Evolutionary conservation across 2,329 filamentous ascomycete species (phyloP), one percentile per base, ranked within the genome.

Genomic region (Aspergillus tubingensis): DNA sequence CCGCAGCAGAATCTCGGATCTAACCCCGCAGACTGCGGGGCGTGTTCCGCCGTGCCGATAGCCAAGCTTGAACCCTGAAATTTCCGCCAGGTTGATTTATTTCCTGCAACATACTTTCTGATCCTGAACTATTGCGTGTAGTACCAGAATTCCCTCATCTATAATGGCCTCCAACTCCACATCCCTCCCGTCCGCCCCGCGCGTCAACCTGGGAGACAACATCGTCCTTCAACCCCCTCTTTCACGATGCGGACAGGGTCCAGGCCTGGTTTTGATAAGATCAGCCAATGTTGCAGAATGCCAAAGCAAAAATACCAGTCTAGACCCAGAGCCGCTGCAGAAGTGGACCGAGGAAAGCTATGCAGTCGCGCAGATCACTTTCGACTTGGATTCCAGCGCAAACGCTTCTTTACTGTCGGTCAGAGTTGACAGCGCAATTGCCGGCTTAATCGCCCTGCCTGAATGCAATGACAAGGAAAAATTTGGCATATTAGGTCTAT

Each of bases 331-430:
- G 8, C 84, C 85, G 0, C 67, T 85, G 13, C 70, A 84, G 62
- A 91, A 91, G 73, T 91, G 88, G 88, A 88, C 87, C 0, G 88
- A 91, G 69, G 88, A 91, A 70, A 86, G 88, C 0, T 90, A 85
- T 65, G 78, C 83, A 0, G 86, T 90, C 3, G 85, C 79, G 0
- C 82, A 88, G 70, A 70, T 90, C 2, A 70, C 64, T 0, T 27
- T 74, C 2, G 61, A 68, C 48, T 6, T 25, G 1, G 43, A 53
- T 2, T 36, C 38, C 8, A 62, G 57, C 15, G 52, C 17, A 10
- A 58, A 60, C 0, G 69, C 75, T 27, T 15, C 39, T 13, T 15
- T 13, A 38, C 27, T 68, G 2, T 36, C 49, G 1, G 59, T 59
- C 5, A 48, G 57, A 10, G 51, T 72, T 13, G 51, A 38, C 3